Conservation (phyloP, 2,329 filamentous ascomycete species). For the Colletotrichum sp. region DNA sequence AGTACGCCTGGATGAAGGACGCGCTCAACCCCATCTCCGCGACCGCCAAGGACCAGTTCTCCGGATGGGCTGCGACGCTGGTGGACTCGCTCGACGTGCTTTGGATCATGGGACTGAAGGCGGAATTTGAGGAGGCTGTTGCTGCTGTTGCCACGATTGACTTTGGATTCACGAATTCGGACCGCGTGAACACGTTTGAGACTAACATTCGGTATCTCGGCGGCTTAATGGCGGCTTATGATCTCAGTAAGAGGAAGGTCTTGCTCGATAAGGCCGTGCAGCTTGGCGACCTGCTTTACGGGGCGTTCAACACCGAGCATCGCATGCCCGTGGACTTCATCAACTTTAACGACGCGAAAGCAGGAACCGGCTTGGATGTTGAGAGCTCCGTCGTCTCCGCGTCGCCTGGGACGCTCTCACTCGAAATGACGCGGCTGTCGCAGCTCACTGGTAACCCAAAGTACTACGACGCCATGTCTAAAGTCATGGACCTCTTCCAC, state of each 20-base stretch:
- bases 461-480: constrained; percentile 75
- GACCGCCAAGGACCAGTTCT: constrained; percentile 43
- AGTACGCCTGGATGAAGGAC: constrained; percentile 52
- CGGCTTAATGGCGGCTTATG: constrained; percentile 71
- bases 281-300: constrained; percentile 68
- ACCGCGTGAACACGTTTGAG: constrained; percentile 67
- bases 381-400: constrained; percentile 47
- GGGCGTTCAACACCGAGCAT: constrained; percentile 72
- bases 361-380: constrained; percentile 34
- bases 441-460: constrained; percentile 76
- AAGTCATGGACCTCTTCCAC: constrained; percentile 72
- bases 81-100: constrained; percentile 55
- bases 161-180: constrained; percentile 43
- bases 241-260: constrained; percentile 61
- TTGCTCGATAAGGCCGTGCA: constrained; percentile 67
- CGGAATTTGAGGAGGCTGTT: constrained; percentile 55
- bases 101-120: constrained; percentile 59
- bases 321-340: constrained; percentile 63
- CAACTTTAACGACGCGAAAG: constrained; percentile 45
- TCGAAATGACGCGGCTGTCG: constrained; percentile 76
- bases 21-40: constrained; percentile 49
- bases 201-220: constrained; percentile 76
- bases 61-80: constrained; percentile 52
- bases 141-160: constrained; percentile 50
- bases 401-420: constrained; percentile 66